phyloP scores from a whole-genome alignment of 345 rosid species.

The Conringia planisiliqua region DNA sequence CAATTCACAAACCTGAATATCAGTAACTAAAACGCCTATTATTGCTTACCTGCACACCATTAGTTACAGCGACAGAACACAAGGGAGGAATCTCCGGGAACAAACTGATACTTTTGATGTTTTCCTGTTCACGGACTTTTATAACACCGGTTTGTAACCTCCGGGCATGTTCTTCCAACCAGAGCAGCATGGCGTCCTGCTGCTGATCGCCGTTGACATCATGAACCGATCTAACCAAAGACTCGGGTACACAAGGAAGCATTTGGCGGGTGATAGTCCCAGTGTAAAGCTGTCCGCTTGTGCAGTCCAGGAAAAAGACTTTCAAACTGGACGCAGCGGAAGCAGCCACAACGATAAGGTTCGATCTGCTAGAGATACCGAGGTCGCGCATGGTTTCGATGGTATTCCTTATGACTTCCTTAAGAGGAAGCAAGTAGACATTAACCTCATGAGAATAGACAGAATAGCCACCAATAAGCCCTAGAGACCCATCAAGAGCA shows the following conservation, averaged over 20 bases:
- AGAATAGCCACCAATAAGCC: slow-evolving; percentile 81
- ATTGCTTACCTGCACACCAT: slow-evolving; percentile 67
- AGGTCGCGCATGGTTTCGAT: slow-evolving; percentile 24
- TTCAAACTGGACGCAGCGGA: slow-evolving; percentile 42
- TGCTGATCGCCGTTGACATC: slow-evolving; percentile 40
- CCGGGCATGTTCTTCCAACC: slow-evolving; percentile 85
- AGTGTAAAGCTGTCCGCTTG: slow-evolving; percentile 64
- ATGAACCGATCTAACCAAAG: slow-evolving; percentile 51
- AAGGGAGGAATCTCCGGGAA: slow-evolving; percentile 76
- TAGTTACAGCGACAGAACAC: slow-evolving; percentile 71
- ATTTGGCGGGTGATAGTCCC: slow-evolving; percentile 59
- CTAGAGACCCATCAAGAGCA: slow-evolving; percentile 30
- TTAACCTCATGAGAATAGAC: slow-evolving; percentile 52
- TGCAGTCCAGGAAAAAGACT: slow-evolving; percentile 73
- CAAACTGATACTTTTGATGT: slow-evolving; percentile 48
- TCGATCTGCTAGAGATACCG: slow-evolving; percentile 25
- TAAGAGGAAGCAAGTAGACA: slow-evolving; percentile 62
- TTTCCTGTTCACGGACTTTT: slow-evolving; percentile 40
- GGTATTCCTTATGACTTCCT: slow-evolving; percentile 47
- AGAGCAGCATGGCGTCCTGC: slow-evolving; percentile 81
- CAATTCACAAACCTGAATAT: slow-evolving; percentile 1
- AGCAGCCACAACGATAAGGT: slow-evolving; percentile 55
- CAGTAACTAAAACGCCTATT: not conserved
- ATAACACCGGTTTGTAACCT: slow-evolving; percentile 60
- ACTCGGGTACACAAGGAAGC: slow-evolving; percentile 78